These are phyloP conservation scores for Xylaria sp. DNA, from an alignment of 2,329 filamentous ascomycete species.

Conservation along the genomic window DNA sequence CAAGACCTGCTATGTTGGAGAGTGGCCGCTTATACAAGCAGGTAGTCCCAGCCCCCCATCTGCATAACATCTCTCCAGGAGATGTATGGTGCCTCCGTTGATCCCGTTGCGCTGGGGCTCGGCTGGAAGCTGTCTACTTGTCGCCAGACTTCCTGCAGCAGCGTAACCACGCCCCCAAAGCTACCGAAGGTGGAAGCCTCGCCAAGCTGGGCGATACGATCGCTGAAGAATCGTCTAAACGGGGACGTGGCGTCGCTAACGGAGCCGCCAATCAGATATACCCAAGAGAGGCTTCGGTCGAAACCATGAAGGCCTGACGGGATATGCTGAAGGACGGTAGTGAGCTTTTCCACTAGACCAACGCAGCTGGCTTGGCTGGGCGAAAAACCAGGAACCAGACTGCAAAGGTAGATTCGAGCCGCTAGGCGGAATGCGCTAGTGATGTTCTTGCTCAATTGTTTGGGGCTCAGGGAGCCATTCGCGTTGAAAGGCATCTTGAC, in stretches of 20 bases:
- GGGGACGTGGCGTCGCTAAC: slow-evolving; percentile 76
- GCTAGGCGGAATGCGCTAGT: slow-evolving; percentile 91
- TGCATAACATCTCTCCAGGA: slow-evolving; percentile 97
- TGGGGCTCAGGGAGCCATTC: slow-evolving; percentile 81
- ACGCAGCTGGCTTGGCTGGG: slow-evolving; percentile 78
- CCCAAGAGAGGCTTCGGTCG: slow-evolving; percentile 92
- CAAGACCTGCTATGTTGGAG: slow-evolving; percentile 54
- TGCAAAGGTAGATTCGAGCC: slow-evolving; percentile 96
- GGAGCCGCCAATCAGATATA: slow-evolving; percentile 86
- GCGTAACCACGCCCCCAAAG: slow-evolving; percentile 82
- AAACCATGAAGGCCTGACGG: slow-evolving; percentile 84
- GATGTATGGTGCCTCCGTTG: slow-evolving; percentile 70
- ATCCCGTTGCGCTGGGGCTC: slow-evolving; percentile 52
- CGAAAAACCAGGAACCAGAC: slow-evolving; percentile 88
- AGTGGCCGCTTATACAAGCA: slow-evolving; percentile 75
- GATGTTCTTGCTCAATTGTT: slow-evolving; percentile 88
- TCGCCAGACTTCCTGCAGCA: slow-evolving; percentile 87
- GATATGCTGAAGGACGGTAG: slow-evolving; percentile 81
- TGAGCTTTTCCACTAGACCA: slow-evolving; percentile 81
- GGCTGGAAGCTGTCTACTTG: slow-evolving; percentile 70
- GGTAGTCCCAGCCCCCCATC: slow-evolving; percentile 90
- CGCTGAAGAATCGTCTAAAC: slow-evolving; percentile 82
- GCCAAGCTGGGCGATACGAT: slow-evolving; percentile 79
- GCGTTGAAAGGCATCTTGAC: slow-evolving; percentile 71
- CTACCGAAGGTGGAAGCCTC: slow-evolving; percentile 83